Evolutionary conservation across 345 rosid species (phyloP).

Genomic region (Bruguiera parviflora): DNA sequence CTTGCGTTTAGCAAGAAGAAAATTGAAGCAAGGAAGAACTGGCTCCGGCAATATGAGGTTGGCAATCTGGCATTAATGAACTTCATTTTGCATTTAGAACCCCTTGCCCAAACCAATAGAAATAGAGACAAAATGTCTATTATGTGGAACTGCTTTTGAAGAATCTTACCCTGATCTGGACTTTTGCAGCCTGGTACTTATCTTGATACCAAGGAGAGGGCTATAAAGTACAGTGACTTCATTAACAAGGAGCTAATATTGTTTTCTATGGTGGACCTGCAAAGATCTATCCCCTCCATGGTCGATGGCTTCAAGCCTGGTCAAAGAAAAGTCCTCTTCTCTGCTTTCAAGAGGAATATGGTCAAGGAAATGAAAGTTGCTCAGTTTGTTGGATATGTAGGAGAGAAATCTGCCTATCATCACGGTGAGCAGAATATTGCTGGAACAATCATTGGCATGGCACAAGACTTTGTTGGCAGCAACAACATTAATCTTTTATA

Average conservation of each 20-base stretch:
- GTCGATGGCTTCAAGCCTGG: slow-evolving; percentile 97
- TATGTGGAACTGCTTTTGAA: neutral
- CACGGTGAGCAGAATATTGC: slow-evolving; percentile 95
- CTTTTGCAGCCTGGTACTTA: slow-evolving; percentile 79
- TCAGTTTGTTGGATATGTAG: slow-evolving; percentile 83
- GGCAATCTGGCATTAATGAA: neutral
- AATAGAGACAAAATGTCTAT: neutral
- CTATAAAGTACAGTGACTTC: slow-evolving; percentile 79
- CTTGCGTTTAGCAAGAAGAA: slow-evolving; percentile 98
- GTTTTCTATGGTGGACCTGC: slow-evolving; percentile 96
- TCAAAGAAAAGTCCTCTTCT: slow-evolving; percentile 91
- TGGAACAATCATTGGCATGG: slow-evolving; percentile 84
- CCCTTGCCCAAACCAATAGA: neutral
- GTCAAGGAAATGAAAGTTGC: slow-evolving; percentile 69
- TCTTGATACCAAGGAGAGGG: slow-evolving; percentile 67
- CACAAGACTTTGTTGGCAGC: slow-evolving; percentile 93
- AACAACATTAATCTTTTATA: slow-evolving; percentile 86
- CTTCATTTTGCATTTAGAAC: neutral
- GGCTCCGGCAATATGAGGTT: slow-evolving; percentile 89
- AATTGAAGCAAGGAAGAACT: slow-evolving; percentile 88
- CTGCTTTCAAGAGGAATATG: slow-evolving; percentile 81
- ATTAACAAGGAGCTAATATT: slow-evolving; percentile 93
- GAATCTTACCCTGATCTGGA: neutral
- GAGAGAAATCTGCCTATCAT: slow-evolving; percentile 90
- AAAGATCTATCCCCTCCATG: slow-evolving; percentile 95